A percentile compares a stretch with the other conserved stretches of the same genome.
phyloP scores from a whole-genome alignment of 2,329 filamentous ascomycete genomes.

The Thielaviopsis euricoi region DNA sequence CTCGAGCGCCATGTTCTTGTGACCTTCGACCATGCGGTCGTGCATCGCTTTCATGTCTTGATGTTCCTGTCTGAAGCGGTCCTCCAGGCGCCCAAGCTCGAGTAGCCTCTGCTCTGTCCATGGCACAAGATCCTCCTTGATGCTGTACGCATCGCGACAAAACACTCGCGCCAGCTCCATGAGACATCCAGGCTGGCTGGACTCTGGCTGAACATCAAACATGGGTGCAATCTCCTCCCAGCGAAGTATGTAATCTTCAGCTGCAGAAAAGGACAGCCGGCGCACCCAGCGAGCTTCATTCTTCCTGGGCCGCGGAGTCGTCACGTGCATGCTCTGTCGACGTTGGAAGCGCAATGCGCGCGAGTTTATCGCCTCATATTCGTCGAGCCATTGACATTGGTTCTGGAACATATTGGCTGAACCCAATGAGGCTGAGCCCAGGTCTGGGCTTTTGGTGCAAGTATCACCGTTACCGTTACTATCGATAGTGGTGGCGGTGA shows the following conservation, averaged over 20 bases:
- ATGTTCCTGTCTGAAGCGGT: constrained; percentile 43
- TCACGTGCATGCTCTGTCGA: constrained; percentile 38
- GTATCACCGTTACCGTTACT: neutral
- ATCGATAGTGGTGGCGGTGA: neutral
- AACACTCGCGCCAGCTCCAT: constrained; percentile 36
- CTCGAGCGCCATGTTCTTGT: constrained; percentile 48
- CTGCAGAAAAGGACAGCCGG: constrained; percentile 58
- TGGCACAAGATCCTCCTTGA: constrained; percentile 36
- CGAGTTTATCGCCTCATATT: constrained; percentile 3
- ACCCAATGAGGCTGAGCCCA: neutral
- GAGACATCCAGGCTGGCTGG: constrained; percentile 5
- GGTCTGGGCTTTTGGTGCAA: neutral
- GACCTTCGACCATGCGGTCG: constrained; percentile 51
- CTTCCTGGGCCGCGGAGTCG: constrained; percentile 16
- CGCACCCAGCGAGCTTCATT: constrained; percentile 52
- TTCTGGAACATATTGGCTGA: neutral
- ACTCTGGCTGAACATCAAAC: constrained; percentile 16
- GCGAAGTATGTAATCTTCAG: constrained; percentile 54
- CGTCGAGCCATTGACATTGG: constrained; percentile 2
- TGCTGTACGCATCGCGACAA: constrained; percentile 31
- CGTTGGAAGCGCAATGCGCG: constrained; percentile 29
- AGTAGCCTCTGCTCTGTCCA: constrained; percentile 46
- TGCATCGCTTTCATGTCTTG: constrained; percentile 52
- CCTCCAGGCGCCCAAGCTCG: constrained; percentile 41
- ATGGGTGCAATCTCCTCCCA: constrained; percentile 42